Conservation (phyloP, 2,329 filamentous ascomycete genomes). For the Ophiosphaerella narmari region DNA sequence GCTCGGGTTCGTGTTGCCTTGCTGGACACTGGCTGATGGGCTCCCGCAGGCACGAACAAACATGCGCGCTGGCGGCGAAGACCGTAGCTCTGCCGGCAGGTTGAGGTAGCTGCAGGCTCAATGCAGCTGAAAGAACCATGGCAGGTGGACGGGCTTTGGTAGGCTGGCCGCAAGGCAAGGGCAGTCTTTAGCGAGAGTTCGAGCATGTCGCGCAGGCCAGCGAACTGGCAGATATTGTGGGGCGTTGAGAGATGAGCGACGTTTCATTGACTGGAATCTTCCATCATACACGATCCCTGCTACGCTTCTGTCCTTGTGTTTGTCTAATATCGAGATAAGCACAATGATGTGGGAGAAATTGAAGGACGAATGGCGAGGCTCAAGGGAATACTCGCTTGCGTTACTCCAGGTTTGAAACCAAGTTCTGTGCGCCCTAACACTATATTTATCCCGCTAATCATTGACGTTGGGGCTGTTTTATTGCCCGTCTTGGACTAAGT, state of each 20-base stretch:
- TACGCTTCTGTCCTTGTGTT: not conserved
- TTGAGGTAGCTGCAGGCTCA: not conserved
- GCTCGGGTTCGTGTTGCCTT: constrained; percentile 10
- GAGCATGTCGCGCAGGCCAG: constrained; percentile 1
- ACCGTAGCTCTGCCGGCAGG: not conserved
- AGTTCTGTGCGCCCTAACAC: constrained; percentile 1
- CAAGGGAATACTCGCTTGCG: constrained; percentile 2
- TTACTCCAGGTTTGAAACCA: constrained; percentile 4
- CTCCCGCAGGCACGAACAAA: constrained; percentile 1
- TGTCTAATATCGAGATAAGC: not conserved
- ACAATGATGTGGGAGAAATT: not conserved
- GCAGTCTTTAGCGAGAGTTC: constrained; percentile 1
- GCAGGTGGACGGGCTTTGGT: not conserved
- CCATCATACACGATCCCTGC: not conserved
- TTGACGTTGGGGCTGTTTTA: not conserved
- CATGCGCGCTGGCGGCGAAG: constrained; percentile 2
- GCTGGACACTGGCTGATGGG: not conserved
- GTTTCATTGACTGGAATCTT: not conserved
- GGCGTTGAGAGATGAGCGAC: constrained; percentile 4
- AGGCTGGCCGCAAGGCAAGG: not conserved
- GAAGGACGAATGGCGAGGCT: constrained; percentile 1
- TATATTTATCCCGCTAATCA: constrained; percentile 8
- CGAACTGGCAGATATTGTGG: not conserved
- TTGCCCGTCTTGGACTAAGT: not conserved
- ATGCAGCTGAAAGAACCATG: constrained; percentile 1